Conservation (phyloP, 2,329 filamentous ascomycete species). For the Helicocarpus griseus region DNA sequence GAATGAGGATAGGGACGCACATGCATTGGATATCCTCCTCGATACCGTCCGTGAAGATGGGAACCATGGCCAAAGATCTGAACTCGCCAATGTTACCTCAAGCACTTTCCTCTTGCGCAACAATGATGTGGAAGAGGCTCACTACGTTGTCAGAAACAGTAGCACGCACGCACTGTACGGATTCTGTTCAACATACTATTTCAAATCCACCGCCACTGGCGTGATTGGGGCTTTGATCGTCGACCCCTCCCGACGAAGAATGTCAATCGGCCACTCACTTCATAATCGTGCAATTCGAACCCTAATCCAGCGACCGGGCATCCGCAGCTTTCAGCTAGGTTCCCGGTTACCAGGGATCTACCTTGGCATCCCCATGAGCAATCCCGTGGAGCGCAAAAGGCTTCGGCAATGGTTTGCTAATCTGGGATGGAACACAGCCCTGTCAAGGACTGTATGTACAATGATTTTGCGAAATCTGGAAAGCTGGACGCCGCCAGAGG, state of each 20-base stretch:
- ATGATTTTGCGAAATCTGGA: constrained; percentile 65
- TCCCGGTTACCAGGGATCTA: constrained; percentile 76
- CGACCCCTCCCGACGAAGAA: constrained; percentile 72
- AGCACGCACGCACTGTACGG: constrained; percentile 85
- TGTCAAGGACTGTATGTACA: constrained; percentile 56
- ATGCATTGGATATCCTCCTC: constrained; percentile 66
- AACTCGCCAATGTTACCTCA: constrained; percentile 60
- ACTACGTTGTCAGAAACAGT: constrained; percentile 90
- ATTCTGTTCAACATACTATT: constrained; percentile 82
- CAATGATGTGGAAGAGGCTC: constrained; percentile 63
- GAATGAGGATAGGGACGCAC: constrained; percentile 65
- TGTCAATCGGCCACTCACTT: constrained; percentile 83
- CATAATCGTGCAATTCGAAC: constrained; percentile 75
- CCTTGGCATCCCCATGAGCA: constrained; percentile 66
- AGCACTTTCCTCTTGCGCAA: constrained; percentile 67
- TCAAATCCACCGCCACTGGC: constrained; percentile 58
- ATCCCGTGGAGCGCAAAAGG: constrained; percentile 50
- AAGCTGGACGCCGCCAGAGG: constrained; percentile 66
- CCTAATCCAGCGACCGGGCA: constrained; percentile 58
- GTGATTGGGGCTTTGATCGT: constrained; percentile 83
- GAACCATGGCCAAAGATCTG: constrained; percentile 54
- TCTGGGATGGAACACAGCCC: constrained; percentile 71
- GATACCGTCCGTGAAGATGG: constrained; percentile 54
- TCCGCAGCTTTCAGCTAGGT: constrained; percentile 75
- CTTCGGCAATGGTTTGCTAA: constrained; percentile 77